phyloP scores from a whole-genome alignment of 2,329 filamentous ascomycete species.

The Claviceps quebecensis region DNA sequence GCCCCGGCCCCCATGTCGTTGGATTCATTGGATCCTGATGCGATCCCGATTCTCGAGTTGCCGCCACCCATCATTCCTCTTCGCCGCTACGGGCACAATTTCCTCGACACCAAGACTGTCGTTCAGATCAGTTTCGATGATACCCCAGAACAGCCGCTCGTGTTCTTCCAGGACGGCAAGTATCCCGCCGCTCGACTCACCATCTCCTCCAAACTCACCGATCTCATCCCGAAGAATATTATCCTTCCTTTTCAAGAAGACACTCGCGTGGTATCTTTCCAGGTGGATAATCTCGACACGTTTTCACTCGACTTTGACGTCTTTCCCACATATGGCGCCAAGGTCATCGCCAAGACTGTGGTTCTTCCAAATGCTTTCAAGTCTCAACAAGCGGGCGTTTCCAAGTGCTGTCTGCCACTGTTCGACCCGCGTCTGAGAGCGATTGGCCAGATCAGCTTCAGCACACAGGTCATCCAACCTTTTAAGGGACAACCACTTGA shows the following conservation, averaged over 20 bases:
- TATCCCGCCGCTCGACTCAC: constrained; percentile 90
- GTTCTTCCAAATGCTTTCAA: constrained; percentile 80
- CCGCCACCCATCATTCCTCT: constrained; percentile 93
- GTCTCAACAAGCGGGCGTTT: constrained; percentile 52
- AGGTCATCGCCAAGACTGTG: constrained; percentile 91
- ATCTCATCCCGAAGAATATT: constrained; percentile 91
- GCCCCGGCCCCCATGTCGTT: constrained; percentile 48
- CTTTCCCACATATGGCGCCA: constrained; percentile 92
- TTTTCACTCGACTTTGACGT: constrained; percentile 97
- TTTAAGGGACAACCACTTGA: constrained; percentile 86
- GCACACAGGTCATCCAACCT: constrained; percentile 90
- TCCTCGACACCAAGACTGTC: constrained; percentile 93
- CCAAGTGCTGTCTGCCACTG: constrained; percentile 70
- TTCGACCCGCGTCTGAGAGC: constrained; percentile 85
- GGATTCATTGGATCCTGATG: constrained; percentile 68
- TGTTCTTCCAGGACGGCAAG: constrained; percentile 96
- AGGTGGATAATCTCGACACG: constrained; percentile 82
- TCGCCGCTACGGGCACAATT: constrained; percentile 92
- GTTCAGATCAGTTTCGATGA: constrained; percentile 84
- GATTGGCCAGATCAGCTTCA: constrained; percentile 88
- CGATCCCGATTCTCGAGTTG: constrained; percentile 80
- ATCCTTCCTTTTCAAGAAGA: constrained; percentile 94
- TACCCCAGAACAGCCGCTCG: constrained; percentile 58
- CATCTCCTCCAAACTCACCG: constrained; percentile 90
- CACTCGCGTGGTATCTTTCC: constrained; percentile 83